Evolutionary conservation across 768 basidiomycete genomes (phyloP), one percentile per base, ranked within the genome.

Genomic region (Serendipita sp.): DNA sequence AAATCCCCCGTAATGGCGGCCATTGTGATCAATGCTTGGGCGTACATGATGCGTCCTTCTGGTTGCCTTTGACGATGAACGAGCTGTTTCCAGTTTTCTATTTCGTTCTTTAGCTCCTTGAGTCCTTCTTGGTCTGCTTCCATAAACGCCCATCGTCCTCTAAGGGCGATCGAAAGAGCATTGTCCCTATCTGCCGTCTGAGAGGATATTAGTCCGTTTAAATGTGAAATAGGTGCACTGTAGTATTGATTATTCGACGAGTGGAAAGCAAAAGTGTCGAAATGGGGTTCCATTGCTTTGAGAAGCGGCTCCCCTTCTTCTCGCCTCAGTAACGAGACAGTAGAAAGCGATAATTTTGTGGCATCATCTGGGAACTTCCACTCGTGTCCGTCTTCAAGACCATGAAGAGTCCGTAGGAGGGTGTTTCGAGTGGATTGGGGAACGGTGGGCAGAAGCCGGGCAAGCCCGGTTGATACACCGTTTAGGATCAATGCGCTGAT

Each of bases 131-230:
- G 28, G 32, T 60, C 56, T 35, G 28, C 11, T 32, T 60, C 56
- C n/a, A 60, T n/a, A 38, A 28, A 3, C 11, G 56, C 56, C 56
- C 56, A 60, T n/a, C 56, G 56, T n/a, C 56, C 56, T 60, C 37
- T 24, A 10, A 60, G 16, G 10, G 56, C 8, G 24, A 37, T 11
- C 16, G 56, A 60, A 11, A 60, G 11, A 11, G 56, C 56, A 37
- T 60, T 35, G 34, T 60, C 56, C 16, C 56, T 24, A 38, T 60
- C 56, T 10, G 56, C 34, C 8, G 56, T 10, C 56, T 60, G 28
- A n/a, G 28, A 11, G 18, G 16, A 10, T 10, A 8, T 32, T 8
- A 32, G 5, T 1, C 8, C 8, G 30, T 51, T 51, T 8, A 51
- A 32, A 32, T 18, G 48, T 8, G 8, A 5, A n/a, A 51, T 18